Evolutionary conservation across 805 yeast species (phyloP), one percentile per base, ranked within the genome.

Genomic region (Teunomyces panamensis): DNA sequence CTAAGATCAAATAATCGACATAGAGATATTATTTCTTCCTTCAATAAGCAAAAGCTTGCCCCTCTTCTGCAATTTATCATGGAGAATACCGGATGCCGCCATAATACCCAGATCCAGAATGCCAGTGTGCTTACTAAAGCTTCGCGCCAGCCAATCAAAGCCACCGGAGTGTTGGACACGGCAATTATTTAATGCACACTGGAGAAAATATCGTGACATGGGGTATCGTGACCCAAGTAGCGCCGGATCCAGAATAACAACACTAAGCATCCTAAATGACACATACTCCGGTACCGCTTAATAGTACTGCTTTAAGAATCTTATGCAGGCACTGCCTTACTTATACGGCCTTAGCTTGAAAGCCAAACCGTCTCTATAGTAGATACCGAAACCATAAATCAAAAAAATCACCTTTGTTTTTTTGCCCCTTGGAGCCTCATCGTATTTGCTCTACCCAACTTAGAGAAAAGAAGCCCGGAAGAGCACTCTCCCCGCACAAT

Each of bases 191-290:
- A 36, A 36, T 24, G 14, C 27, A 2, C 11, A 3, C 17, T 20
- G 30, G 26, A 36, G 27, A 36, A 36, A 20, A 36, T 36, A 36
- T 36, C 41, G 41, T 36, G 41, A 36, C 41, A 20, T 6, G 29
- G 27, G 14, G 41, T 36, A 36, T 36, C 41, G 41, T 36, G 41
- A 36, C 41, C 13, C 11, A 30, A 30, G 3, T n/a, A 11, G 6
- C 7, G 13, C 14, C 8, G 11, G 13, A 8, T n/a, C 33, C 9
- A 6, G 3, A 17, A 3, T 17, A 3, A 17, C 20, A 3, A 17
- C 20, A 3, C 20, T 4, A 17, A 17, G 5, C 20, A 17, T 3
- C 20, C 1, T 17, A 3, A 17, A 17, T 17, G 20, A 17, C 5
- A 17, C 20, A 17, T 5, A 4, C 20, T 5, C 20, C 20, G 20